These are phyloP conservation scores for Monosporozyma aerobia DNA, from an alignment of 805 yeast species.

Conservation along the genomic window DNA sequence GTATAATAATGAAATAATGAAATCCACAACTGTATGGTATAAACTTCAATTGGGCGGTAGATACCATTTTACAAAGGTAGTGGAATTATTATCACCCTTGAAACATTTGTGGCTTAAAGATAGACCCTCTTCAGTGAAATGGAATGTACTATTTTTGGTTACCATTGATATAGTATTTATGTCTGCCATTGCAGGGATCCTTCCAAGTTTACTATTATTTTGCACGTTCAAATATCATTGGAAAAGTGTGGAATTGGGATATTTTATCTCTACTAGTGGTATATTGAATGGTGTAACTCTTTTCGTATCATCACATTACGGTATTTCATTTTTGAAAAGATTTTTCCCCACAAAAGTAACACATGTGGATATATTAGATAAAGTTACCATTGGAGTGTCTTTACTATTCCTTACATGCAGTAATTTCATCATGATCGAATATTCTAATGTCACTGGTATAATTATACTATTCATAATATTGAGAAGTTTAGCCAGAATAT, in stretches of 20 bases:
- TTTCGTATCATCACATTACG: slow-evolving; percentile 43
- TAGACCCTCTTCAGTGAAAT: slow-evolving; percentile 33
- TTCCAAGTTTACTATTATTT: slow-evolving; percentile 40
- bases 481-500: slow-evolving; percentile 40
- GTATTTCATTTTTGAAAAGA: slow-evolving; percentile 32
- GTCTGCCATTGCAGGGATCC: slow-evolving; percentile 34
- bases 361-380: slow-evolving; percentile 48
- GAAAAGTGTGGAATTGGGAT: slow-evolving; percentile 47
- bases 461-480: slow-evolving; percentile 30
- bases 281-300: slow-evolving; percentile 41
- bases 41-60: slow-evolving; percentile 4
- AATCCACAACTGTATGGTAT: neutral
- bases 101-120: slow-evolving; percentile 41
- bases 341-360: slow-evolving; percentile 29
- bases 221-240: slow-evolving; percentile 46
- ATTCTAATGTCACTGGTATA: slow-evolving; percentile 11
- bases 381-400: slow-evolving; percentile 29
- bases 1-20: neutral
- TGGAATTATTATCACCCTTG: slow-evolving; percentile 38
- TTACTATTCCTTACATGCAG: slow-evolving; percentile 33
- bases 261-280: slow-evolving; percentile 44
- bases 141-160: slow-evolving; percentile 42
- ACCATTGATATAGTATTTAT: slow-evolving; percentile 37
- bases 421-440: slow-evolving; percentile 28
- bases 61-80: slow-evolving; percentile 9